Conservation (phyloP, 139 green algal species). For the Chlamydomonas applanata region DNA sequence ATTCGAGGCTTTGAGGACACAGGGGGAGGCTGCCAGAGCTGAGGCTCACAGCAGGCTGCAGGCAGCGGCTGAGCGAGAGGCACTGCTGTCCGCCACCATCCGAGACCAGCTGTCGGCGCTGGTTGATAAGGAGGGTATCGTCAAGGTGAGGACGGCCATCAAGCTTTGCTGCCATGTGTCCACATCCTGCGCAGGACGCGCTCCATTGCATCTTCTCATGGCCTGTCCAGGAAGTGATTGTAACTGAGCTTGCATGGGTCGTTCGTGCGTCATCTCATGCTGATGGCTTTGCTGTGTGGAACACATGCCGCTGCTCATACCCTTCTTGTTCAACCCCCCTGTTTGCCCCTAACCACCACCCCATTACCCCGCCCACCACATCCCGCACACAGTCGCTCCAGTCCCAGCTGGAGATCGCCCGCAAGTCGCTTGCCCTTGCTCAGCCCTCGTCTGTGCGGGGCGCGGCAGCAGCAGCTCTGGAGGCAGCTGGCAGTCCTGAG, state of each 20-base stretch:
- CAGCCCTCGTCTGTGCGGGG: not conserved
- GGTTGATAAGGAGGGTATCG: constrained; percentile 5
- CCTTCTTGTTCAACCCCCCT: no score
- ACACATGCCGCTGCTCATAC: no score
- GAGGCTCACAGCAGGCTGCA: not conserved
- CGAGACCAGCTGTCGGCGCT: not conserved
- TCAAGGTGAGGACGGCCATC: no score
- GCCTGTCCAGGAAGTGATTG: no score
- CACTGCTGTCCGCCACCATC: not conserved
- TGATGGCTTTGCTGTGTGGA: no score
- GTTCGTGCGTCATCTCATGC: no score
- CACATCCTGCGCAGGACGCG: not conserved
- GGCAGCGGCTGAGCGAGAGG: not conserved
- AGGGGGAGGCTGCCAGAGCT: constrained; percentile 10
- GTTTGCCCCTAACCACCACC: not conserved
- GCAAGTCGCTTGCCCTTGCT: not conserved
- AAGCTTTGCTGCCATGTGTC: no score
- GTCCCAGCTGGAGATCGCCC: not conserved
- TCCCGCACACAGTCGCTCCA: not conserved
- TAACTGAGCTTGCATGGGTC: no score
- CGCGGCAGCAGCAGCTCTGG: not conserved
- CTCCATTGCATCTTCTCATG: no score
- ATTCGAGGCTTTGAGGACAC: constrained; percentile 11
- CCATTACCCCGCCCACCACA: not conserved
- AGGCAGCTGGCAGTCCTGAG: not conserved